Percentiles rank a stretch among this genome's conserved stretches.
These are phyloP conservation scores for Penicillium oxalicum DNA, from an alignment of 2,329 filamentous ascomycete species.

Conservation along the genomic window DNA sequence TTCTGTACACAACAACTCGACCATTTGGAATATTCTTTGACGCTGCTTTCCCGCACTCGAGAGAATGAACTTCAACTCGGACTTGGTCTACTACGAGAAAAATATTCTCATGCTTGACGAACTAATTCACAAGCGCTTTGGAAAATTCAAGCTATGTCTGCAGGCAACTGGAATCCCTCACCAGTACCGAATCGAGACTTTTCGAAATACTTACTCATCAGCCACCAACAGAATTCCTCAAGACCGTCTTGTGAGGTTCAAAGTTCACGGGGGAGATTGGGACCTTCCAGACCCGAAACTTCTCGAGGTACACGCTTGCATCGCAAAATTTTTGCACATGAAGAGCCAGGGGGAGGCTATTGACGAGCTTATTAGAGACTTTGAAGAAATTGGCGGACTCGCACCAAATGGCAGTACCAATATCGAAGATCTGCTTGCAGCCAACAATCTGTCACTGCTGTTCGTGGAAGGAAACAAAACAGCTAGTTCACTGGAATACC, in stretches of 20 bases:
- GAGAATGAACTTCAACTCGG: slow-evolving; percentile 9
- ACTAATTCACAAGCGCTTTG: slow-evolving; percentile 12
- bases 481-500: slow-evolving; percentile 1
- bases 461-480: slow-evolving; percentile 5
- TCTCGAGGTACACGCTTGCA: slow-evolving; percentile 16
- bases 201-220: slow-evolving; percentile 4
- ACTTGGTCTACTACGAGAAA: slow-evolving; percentile 12
- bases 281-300: slow-evolving; percentile 14
- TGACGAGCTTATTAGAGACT: slow-evolving; percentile 12
- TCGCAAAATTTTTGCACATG: slow-evolving; percentile 17
- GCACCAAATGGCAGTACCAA: slow-evolving; percentile 11
- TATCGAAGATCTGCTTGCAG: slow-evolving; percentile 13
- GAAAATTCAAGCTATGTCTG: slow-evolving; percentile 13
- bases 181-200: slow-evolving; percentile 16
- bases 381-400: slow-evolving; percentile 11
- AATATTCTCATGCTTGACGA: slow-evolving; percentile 16
- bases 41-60: slow-evolving; percentile 17
- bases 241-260: slow-evolving; percentile 13
- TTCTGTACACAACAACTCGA: slow-evolving; percentile 7
- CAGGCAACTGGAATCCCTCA: slow-evolving; percentile 10
- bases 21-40: slow-evolving; percentile 15
- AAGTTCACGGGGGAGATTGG: slow-evolving; percentile 10
- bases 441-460: slow-evolving; percentile 11
- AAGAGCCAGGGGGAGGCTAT: slow-evolving; percentile 16
- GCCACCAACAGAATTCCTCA: slow-evolving; percentile 5